phyloP scores from a whole-genome alignment of 23 red algal genomes.

The Chondrus crispus region DNA sequence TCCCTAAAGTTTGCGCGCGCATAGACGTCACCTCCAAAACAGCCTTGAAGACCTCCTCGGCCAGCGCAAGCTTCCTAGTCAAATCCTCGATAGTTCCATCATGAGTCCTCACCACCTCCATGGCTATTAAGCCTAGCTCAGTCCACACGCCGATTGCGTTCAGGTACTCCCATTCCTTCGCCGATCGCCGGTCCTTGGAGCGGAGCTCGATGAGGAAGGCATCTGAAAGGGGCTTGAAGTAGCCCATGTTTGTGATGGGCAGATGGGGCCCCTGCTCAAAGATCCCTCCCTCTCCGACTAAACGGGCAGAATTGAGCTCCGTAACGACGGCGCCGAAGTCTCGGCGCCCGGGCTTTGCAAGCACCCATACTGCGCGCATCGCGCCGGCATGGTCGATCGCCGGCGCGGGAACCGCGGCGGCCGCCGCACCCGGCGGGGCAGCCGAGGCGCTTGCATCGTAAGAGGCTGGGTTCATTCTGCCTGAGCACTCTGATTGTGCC shows the following conservation, averaged over 20 bases:
- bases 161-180: neutral
- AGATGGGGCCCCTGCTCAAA: neutral
- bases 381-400: no score
- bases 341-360: no score
- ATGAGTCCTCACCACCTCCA: neutral
- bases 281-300: neutral
- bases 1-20: neutral
- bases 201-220: neutral
- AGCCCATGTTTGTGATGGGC: neutral
- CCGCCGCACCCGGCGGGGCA: no score
- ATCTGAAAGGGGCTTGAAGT: neutral
- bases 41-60: neutral
- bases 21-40: neutral
- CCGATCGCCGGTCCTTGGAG: neutral
- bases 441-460: no score
- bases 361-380: no score
- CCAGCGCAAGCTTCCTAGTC: neutral
- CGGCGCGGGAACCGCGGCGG: no score
- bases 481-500: no score
- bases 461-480: no score
- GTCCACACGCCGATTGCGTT: neutral
- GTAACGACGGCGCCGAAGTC: neutral
- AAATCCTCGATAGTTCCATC: neutral
- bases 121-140: neutral
- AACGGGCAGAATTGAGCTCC: neutral